phyloP scores from a whole-genome alignment of 164 flowering plant genomes.

The Berberis thunbergii region DNA sequence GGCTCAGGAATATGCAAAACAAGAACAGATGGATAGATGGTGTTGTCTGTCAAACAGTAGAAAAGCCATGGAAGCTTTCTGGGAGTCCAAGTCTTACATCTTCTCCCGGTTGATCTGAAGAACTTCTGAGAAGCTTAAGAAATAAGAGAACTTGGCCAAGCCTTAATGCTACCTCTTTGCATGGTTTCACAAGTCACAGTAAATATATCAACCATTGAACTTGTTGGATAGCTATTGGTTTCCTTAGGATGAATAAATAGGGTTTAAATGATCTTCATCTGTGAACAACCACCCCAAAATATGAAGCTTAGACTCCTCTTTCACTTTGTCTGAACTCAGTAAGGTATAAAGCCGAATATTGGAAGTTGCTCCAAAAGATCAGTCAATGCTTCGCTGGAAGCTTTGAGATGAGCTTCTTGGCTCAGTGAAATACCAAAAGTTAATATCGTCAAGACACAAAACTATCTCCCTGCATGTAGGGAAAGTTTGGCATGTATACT shows the following conservation, averaged over 20 bases:
- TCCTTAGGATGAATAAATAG: constrained; percentile 5
- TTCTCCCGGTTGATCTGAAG: constrained; percentile 43
- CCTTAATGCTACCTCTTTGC: constrained; percentile 23
- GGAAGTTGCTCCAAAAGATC: constrained; percentile 67
- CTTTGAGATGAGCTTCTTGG: constrained; percentile 35
- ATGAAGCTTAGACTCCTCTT: constrained; percentile 38
- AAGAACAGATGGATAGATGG: constrained; percentile 53
- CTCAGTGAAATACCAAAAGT: constrained; percentile 45
- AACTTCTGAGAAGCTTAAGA: constrained; percentile 48
- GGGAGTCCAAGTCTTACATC: constrained; percentile 36
- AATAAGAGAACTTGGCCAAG: constrained; percentile 53
- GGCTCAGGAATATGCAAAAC: constrained; percentile 42
- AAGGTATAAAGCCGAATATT: constrained; percentile 52
- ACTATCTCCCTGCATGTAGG: constrained; percentile 44
- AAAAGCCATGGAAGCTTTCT: constrained; percentile 61
- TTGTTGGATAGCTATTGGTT: constrained; percentile 4
- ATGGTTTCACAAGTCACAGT: constrained; percentile 28
- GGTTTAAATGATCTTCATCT: constrained; percentile 16
- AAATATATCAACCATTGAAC: constrained; percentile 32
- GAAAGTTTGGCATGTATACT: constrained; percentile 54
- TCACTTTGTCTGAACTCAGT: constrained; percentile 49
- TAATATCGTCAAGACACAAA: constrained; percentile 45
- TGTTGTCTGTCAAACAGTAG: constrained; percentile 41
- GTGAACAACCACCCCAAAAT: constrained; percentile 64
- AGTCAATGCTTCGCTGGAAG: constrained; percentile 48